Percentiles rank a stretch among this genome's conserved stretches.
phyloP scores from a whole-genome alignment of 345 rosid genomes.

The Aquilaria yunnanensis region DNA sequence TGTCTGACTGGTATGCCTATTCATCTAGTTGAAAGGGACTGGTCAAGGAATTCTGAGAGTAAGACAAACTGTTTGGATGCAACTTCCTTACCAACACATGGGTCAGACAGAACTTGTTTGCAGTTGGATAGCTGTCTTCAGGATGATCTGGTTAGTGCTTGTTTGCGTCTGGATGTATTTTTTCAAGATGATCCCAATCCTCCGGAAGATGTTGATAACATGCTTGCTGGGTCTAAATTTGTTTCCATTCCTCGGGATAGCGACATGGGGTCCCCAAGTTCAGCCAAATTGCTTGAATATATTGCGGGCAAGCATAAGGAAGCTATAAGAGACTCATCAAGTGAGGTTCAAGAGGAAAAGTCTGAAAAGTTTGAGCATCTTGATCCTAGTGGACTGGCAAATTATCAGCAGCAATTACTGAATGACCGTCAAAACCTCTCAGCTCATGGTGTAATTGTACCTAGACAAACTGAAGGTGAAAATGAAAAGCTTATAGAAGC shows the following conservation, averaged over 20 bases:
- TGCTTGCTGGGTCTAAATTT: slow-evolving; percentile 18
- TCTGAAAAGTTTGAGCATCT: slow-evolving; percentile 16
- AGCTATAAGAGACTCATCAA: slow-evolving; percentile 15
- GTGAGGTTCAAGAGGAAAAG: slow-evolving; percentile 17
- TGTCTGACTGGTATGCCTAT: slow-evolving; percentile 20
- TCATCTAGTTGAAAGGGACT: slow-evolving; percentile 17
- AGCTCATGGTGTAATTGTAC: slow-evolving; percentile 8
- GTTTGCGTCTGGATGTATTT: slow-evolving; percentile 13
- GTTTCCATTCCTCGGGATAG: slow-evolving; percentile 34
- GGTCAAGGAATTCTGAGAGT: slow-evolving; percentile 16
- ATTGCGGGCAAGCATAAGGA: slow-evolving; percentile 11
- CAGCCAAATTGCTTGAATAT: slow-evolving; percentile 11
- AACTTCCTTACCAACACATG: slow-evolving; percentile 21
- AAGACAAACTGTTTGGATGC: slow-evolving; percentile 7
- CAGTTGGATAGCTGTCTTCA: slow-evolving; percentile 18
- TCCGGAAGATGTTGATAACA: slow-evolving; percentile 9
- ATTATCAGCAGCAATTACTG: slow-evolving; percentile 8
- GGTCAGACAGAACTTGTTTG: slow-evolving; percentile 19
- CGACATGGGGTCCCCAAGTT: slow-evolving; percentile 17
- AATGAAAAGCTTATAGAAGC: slow-evolving; percentile 31
- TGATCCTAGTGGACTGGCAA: slow-evolving; percentile 14
- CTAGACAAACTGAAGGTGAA: slow-evolving; percentile 29
- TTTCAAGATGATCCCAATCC: too few relatives aligned
- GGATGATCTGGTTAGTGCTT: slow-evolving; percentile 6
- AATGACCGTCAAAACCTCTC: slow-evolving; percentile 10